Evolutionary conservation across 805 yeast species (phyloP).

Genomic region (Candida orba): DNA sequence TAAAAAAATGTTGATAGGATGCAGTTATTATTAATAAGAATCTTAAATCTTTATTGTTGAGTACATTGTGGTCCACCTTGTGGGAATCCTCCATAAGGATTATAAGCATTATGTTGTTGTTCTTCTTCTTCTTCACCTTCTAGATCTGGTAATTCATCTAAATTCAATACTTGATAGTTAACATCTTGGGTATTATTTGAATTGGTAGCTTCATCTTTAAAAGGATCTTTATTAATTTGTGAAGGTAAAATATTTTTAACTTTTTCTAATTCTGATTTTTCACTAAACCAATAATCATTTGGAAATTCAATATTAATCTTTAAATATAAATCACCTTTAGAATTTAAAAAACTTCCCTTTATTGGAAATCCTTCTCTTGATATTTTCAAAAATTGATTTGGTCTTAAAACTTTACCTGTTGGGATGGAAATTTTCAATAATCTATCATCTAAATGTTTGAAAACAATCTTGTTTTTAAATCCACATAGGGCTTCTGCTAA

Average conservation of each 20-base stretch:
- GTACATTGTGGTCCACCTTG: conserved; percentile 30
- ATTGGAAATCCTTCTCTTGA: conserved; percentile 82
- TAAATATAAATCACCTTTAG: conserved; percentile 64
- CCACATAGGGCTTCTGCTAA: conserved; percentile 84
- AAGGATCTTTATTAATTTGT: conserved; percentile 5
- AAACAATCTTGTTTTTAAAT: conserved; percentile 50
- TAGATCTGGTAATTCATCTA: conserved; percentile 21
- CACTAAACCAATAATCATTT: conserved; percentile 75
- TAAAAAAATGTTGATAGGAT: too few species aligned
- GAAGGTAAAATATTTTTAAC: conserved; percentile 51
- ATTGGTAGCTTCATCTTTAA: conserved; percentile 16
- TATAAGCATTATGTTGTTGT: conserved; percentile 3
- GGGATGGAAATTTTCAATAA: conserved; percentile 58
- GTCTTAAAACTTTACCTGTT: conserved; percentile 73
- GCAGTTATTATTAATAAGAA: too few species aligned
- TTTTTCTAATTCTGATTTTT: conserved; percentile 53
- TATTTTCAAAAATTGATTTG: conserved; percentile 61
- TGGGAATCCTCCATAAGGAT: conserved; percentile 6
- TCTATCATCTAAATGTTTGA: conserved; percentile 77
- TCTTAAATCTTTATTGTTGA: conserved; percentile 26
- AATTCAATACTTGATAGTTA: conserved; percentile 19
- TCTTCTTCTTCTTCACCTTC: conserved; percentile 19
- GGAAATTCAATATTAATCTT: conserved; percentile 76
- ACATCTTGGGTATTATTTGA: conserved; percentile 26
- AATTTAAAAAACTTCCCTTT: conserved; percentile 21